Evolutionary conservation across 306 rosid species (phyloP).

Genomic region (Casuarina cunninghamiana): DNA sequence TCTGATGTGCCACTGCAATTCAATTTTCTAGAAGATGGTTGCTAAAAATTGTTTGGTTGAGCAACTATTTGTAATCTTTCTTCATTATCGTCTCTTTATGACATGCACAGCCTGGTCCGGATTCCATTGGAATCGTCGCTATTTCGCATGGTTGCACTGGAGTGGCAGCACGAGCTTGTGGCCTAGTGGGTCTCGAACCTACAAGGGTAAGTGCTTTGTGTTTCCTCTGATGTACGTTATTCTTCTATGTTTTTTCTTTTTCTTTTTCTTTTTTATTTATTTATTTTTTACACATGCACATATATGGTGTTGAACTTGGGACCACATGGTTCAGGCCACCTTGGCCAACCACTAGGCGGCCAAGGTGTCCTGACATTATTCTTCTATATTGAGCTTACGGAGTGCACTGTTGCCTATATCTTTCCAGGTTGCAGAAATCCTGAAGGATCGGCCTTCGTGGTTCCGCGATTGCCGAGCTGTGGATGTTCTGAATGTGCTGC

Average conservation of each 20-base stretch:
- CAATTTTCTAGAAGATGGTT: not conserved
- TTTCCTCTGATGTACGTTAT: not conserved
- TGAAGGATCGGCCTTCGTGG: slow-evolving; percentile 96
- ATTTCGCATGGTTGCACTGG: slow-evolving; percentile 99
- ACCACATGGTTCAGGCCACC: too few relatives aligned
- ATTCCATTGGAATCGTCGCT: slow-evolving; percentile 99
- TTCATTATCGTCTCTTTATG: slow-evolving; percentile 20
- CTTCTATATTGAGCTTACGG: slow-evolving; percentile 16
- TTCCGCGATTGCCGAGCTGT: slow-evolving; percentile 98
- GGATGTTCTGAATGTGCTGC: slow-evolving; percentile 91
- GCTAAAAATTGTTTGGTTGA: not conserved
- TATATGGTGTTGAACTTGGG: too few relatives aligned
- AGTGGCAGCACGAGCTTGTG: slow-evolving; percentile 99
- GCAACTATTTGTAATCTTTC: not conserved
- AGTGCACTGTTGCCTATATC: slow-evolving; percentile 22
- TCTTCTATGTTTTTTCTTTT: not conserved
- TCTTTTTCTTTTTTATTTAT: too few relatives aligned
- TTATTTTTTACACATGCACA: too few relatives aligned
- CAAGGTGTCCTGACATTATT: not conserved
- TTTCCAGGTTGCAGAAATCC: slow-evolving; percentile 93
- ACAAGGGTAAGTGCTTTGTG: slow-evolving; percentile 71
- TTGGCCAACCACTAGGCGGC: too few relatives aligned
- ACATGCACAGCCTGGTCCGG: slow-evolving; percentile 98
- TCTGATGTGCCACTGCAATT: not conserved
- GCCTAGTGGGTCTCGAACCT: slow-evolving; percentile 99